A percentile compares a stretch with the other conserved stretches of the same genome.
These are phyloP conservation scores for Trichoderma sp. DNA, from an alignment of 2,329 filamentous ascomycete species.

Conservation along the genomic window DNA sequence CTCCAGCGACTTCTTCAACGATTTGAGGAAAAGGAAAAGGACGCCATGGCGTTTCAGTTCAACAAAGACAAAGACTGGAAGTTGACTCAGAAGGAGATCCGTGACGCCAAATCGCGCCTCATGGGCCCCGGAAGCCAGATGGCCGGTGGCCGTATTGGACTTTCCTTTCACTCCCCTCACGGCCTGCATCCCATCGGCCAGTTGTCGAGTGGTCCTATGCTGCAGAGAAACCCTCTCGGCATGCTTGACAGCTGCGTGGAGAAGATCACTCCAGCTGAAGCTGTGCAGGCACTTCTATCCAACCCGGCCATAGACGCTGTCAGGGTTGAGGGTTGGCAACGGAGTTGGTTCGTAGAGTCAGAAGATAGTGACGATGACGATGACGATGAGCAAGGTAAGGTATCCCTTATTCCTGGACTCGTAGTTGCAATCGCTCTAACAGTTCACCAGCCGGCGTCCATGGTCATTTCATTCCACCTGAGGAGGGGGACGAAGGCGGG, in stretches of 20 bases:
- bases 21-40: background rate
- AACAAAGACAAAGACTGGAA: background rate
- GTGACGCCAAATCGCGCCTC: background rate
- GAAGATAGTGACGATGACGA: background rate
- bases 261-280: slow-evolving; percentile 10
- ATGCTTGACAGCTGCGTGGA: slow-evolving; percentile 9
- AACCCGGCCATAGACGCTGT: background rate
- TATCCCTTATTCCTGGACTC: no score
- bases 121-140: slow-evolving; percentile 19
- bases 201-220: background rate
- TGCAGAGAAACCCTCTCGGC: background rate
- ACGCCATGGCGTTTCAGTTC: no score
- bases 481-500: no score
- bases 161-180: slow-evolving; percentile 11
- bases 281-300: slow-evolving; percentile 4
- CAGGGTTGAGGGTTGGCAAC: background rate
- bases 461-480: no score
- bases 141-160: slow-evolving; percentile 16
- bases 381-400: no score
- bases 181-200: background rate
- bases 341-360: no score
- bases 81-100: slow-evolving; percentile 6
- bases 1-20: slow-evolving; percentile 17
- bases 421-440: no score
- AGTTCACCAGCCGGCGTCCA: no score